Conservation (phyloP, 2,329 filamentous ascomycete genomes). For the Fusarium sp. region DNA sequence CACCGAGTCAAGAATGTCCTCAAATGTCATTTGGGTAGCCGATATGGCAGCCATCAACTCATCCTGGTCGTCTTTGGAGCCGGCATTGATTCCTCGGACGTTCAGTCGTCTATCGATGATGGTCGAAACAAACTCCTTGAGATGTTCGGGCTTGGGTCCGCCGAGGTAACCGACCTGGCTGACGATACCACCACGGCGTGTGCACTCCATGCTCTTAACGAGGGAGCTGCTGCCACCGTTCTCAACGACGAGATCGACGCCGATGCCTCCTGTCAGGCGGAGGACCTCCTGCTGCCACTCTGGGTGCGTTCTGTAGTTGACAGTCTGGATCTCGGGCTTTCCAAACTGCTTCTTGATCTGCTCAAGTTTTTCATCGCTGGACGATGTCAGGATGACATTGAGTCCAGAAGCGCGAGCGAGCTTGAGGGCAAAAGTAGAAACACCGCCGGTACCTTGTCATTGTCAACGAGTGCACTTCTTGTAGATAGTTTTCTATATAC, state of each 20-base stretch:
- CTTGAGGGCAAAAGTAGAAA: constrained; percentile 52
- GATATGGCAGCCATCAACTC: constrained; percentile 51
- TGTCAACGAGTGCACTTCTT: not conserved
- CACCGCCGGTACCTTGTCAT: constrained; percentile 52
- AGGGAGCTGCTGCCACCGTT: constrained; percentile 52
- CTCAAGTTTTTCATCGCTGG: constrained; percentile 60
- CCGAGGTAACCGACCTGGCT: constrained; percentile 57
- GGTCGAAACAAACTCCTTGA: constrained; percentile 48
- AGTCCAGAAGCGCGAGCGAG: constrained; percentile 63
- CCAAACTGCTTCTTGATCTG: constrained; percentile 51
- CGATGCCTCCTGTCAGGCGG: constrained; percentile 52
- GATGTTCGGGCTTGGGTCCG: constrained; percentile 40
- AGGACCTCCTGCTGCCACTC: constrained; percentile 59
- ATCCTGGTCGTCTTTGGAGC: constrained; percentile 52
- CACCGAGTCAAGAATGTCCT: constrained; percentile 52
- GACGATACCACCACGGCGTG: constrained; percentile 53
- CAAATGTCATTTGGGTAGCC: constrained; percentile 48
- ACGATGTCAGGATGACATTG: constrained; percentile 61
- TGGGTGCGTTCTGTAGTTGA: constrained; percentile 61
- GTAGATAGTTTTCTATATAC: fast-evolving
- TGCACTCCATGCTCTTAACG: constrained; percentile 52
- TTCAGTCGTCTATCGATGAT: constrained; percentile 51
- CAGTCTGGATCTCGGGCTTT: constrained; percentile 56
- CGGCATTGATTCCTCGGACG: constrained; percentile 53
- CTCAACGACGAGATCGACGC: constrained; percentile 62